These are phyloP conservation scores for Stenocarpella maydis DNA, from an alignment of 2,329 filamentous ascomycete genomes.

Conservation along the genomic window DNA sequence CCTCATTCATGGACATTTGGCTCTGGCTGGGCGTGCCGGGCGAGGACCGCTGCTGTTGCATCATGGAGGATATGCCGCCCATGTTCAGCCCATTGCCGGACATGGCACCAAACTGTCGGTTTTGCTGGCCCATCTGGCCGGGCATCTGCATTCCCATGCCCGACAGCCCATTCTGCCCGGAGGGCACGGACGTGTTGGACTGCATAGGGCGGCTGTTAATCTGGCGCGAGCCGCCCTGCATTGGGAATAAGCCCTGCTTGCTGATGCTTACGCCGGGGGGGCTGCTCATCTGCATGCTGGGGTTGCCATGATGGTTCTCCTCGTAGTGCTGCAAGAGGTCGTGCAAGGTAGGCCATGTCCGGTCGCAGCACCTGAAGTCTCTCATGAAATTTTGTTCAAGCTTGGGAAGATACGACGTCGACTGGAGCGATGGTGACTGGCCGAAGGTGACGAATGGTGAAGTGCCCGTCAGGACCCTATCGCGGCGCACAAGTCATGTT, in stretches of 20 bases:
- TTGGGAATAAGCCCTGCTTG: slow-evolving; percentile 31
- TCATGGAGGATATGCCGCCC: slow-evolving; percentile 51
- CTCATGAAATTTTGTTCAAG: slow-evolving; percentile 98
- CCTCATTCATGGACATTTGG: slow-evolving; percentile 54
- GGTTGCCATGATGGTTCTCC: slow-evolving; percentile 83
- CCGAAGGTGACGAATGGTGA: slow-evolving; percentile 81
- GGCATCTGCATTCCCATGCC: slow-evolving; percentile 35
- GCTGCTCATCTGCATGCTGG: slow-evolving; percentile 49
- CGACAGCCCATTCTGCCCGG: slow-evolving; percentile 31
- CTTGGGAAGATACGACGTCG: slow-evolving; percentile 94
- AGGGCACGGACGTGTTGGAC: slow-evolving; percentile 31
- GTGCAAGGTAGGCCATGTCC: slow-evolving; percentile 88
- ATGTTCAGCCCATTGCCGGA: slow-evolving; percentile 44
- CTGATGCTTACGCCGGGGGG: slow-evolving; percentile 43
- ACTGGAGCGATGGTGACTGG: slow-evolving; percentile 95
- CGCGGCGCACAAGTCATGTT: slow-evolving; percentile 41
- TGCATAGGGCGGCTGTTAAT: slow-evolving; percentile 29
- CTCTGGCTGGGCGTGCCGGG: slow-evolving; percentile 38
- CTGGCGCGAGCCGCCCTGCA: slow-evolving; percentile 30
- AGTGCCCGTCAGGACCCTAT: slow-evolving; percentile 93
- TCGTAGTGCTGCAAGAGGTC: slow-evolving; percentile 97
- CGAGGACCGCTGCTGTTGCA: slow-evolving; percentile 54
- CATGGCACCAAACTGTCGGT: slow-evolving; percentile 36
- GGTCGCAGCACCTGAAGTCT: slow-evolving; percentile 94
- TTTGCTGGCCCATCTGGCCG: slow-evolving; percentile 46